A percentile compares a stretch with the other conserved stretches of the same genome.
These are phyloP conservation scores for Ustilago shanxiensis DNA, from an alignment of 1,284 basidiomycete species.

Conservation along the genomic window DNA sequence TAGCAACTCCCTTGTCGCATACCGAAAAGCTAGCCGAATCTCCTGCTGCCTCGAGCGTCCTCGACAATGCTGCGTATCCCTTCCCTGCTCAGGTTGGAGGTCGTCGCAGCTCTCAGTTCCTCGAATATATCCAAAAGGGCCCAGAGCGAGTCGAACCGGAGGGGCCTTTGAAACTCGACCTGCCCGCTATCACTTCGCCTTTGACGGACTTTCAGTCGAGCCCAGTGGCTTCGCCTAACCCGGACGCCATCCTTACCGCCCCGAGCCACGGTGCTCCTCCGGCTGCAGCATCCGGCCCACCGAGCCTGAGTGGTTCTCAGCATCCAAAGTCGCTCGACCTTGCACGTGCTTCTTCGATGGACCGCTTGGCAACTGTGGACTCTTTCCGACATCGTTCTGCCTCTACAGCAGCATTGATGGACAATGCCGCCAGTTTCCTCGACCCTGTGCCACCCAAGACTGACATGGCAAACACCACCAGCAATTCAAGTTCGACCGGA, in stretches of 20 bases:
- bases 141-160: slow-evolving; percentile 35
- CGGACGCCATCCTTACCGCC: slow-evolving; percentile 8
- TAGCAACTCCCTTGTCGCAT: slow-evolving; percentile 21
- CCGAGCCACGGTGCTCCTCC: neutral
- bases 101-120: slow-evolving; percentile 43
- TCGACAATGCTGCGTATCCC: slow-evolving; percentile 24
- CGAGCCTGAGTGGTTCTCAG: neutral
- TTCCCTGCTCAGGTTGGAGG: slow-evolving; percentile 31
- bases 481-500: slow-evolving; percentile 9
- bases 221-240: neutral
- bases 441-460: slow-evolving; percentile 13
- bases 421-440: slow-evolving; percentile 34
- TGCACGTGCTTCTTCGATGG: slow-evolving; percentile 11
- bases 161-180: slow-evolving; percentile 27
- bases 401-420: slow-evolving; percentile 49
- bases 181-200: slow-evolving; percentile 18
- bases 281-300: slow-evolving; percentile 2
- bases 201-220: slow-evolving; percentile 15
- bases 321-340: slow-evolving; percentile 26
- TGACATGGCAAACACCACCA: slow-evolving; percentile 1
- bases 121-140: slow-evolving; percentile 47
- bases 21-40: slow-evolving; percentile 30
- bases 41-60: slow-evolving; percentile 28
- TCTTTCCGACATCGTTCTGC: slow-evolving; percentile 48
- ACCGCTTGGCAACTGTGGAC: neutral